These are phyloP conservation scores for Starmera dryadoides DNA, from an alignment of 805 yeast genomes.

Conservation along the genomic window DNA sequence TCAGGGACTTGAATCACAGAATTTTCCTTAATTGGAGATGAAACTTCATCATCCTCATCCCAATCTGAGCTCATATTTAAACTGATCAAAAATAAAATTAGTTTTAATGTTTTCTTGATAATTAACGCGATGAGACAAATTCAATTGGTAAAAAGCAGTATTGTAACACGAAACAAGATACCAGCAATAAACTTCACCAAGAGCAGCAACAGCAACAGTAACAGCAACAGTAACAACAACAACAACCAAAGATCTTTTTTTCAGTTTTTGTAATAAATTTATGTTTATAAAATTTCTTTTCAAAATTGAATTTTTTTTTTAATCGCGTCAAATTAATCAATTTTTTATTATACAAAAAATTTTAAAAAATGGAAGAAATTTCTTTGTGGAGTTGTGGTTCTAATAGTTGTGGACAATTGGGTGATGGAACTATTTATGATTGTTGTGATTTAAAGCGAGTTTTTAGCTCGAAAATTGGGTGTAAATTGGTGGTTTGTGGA, in stretches of 20 bases:
- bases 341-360: no score
- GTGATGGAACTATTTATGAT: slow-evolving; percentile 51
- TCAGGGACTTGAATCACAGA: slow-evolving; percentile 41
- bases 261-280: no score
- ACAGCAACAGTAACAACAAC: neutral
- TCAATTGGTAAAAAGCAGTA: no score
- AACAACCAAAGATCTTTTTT: neutral
- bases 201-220: neutral
- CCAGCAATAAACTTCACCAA: no score
- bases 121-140: no score
- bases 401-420: slow-evolving; percentile 74
- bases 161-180: no score
- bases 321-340: no score
- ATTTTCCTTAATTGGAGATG: slow-evolving; percentile 6
- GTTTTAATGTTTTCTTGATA: no score
- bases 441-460: slow-evolving; percentile 19
- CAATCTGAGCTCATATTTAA: neutral
- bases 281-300: no score
- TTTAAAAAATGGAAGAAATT: no score
- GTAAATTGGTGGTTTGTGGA: slow-evolving; percentile 56
- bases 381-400: no score
- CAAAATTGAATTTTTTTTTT: neutral
- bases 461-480: slow-evolving; percentile 10
- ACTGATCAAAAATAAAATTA: no score
- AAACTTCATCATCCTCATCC: neutral